Evolutionary conservation across 768 basidiomycete genomes (phyloP).

Genomic region (Tremella fuciformis): DNA sequence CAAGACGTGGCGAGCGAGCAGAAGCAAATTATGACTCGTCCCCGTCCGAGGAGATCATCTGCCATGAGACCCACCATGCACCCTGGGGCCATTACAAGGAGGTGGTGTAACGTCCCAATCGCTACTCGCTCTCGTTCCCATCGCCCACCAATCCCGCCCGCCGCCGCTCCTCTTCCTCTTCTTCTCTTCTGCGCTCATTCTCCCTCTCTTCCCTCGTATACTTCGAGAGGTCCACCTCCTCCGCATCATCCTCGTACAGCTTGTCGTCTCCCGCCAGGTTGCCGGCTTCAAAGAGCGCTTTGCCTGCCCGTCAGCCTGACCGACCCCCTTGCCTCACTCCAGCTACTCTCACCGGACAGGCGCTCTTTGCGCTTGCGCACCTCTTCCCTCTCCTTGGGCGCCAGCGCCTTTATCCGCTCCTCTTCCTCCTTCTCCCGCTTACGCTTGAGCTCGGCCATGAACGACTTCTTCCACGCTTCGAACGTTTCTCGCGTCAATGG

Average conservation of each 20-base stretch:
- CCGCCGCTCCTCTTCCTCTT: slow-evolving; percentile 64
- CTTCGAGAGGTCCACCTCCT: slow-evolving; percentile 80
- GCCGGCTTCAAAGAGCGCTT: slow-evolving; percentile 84
- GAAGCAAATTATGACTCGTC: slow-evolving; percentile 7
- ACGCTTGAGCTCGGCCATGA: slow-evolving; percentile 65
- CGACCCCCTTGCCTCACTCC: not conserved
- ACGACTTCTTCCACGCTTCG: slow-evolving; percentile 72
- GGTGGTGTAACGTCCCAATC: not conserved
- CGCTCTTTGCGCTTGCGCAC: slow-evolving; percentile 64
- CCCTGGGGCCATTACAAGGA: not conserved
- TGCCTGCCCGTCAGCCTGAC: slow-evolving; percentile 60
- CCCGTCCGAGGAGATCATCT: too few relatives aligned
- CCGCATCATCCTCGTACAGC: slow-evolving; percentile 74
- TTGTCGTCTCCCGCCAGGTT: slow-evolving; percentile 71
- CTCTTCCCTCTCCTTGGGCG: slow-evolving; percentile 82
- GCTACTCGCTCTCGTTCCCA: slow-evolving; percentile 29
- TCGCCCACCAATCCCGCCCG: slow-evolving; percentile 31
- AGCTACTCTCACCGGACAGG: slow-evolving; percentile 62
- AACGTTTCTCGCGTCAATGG: slow-evolving; percentile 81
- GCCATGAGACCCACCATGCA: too few relatives aligned
- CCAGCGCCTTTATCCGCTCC: slow-evolving; percentile 66
- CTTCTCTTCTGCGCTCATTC: slow-evolving; percentile 55
- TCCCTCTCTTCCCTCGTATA: slow-evolving; percentile 69
- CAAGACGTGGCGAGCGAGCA: slow-evolving; percentile 24
- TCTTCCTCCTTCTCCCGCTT: slow-evolving; percentile 72